Percentiles rank a stretch among this genome's conserved stretches.
These are phyloP conservation scores for Candida insectalens DNA, from an alignment of 805 yeast genomes.

Conservation along the genomic window DNA sequence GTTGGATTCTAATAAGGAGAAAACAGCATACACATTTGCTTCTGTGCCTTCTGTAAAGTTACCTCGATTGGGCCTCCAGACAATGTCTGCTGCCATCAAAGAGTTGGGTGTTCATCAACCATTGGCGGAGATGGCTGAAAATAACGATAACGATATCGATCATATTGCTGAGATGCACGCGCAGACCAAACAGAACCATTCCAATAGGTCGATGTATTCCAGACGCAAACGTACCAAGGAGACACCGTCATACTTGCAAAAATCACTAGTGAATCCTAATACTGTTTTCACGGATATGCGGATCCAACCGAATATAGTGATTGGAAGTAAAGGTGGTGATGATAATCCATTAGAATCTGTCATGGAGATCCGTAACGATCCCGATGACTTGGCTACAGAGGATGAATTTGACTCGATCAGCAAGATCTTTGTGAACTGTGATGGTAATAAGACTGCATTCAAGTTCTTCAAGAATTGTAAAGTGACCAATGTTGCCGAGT, in stretches of 20 bases:
- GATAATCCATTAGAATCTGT: conserved; percentile 13
- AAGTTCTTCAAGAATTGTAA: conserved; percentile 32
- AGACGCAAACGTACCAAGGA: conserved; percentile 22
- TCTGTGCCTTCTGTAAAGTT: conserved; percentile 40
- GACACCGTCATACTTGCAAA: conserved; percentile 20
- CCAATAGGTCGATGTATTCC: conserved; percentile 11
- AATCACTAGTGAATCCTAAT: conserved; percentile 16
- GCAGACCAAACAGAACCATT: conserved; percentile 24
- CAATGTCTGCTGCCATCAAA: conserved; percentile 51
- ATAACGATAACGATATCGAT: conserved; percentile 36
- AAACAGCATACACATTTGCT: conserved; percentile 5
- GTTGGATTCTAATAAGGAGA: background rate
- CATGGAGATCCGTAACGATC: conserved; percentile 17
- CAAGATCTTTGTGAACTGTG: conserved; percentile 9
- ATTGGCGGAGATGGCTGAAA: conserved; percentile 13
- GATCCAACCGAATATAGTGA: conserved; percentile 22
- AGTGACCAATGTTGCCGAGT: conserved; percentile 25
- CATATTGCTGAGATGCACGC: conserved; percentile 26
- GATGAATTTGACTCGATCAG: conserved; percentile 27
- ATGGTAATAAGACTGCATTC: conserved; percentile 18
- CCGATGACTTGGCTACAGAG: conserved; percentile 15
- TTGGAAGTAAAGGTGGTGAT: conserved; percentile 8
- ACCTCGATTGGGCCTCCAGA: conserved; percentile 57
- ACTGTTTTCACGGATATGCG: conserved; percentile 21
- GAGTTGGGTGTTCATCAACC: conserved; percentile 25